A percentile compares a stretch with the other conserved stretches of the same genome.
These are phyloP conservation scores for Magnaporthiopsis poae DNA, from an alignment of 2,329 filamentous ascomycete species.

Conservation along the genomic window DNA sequence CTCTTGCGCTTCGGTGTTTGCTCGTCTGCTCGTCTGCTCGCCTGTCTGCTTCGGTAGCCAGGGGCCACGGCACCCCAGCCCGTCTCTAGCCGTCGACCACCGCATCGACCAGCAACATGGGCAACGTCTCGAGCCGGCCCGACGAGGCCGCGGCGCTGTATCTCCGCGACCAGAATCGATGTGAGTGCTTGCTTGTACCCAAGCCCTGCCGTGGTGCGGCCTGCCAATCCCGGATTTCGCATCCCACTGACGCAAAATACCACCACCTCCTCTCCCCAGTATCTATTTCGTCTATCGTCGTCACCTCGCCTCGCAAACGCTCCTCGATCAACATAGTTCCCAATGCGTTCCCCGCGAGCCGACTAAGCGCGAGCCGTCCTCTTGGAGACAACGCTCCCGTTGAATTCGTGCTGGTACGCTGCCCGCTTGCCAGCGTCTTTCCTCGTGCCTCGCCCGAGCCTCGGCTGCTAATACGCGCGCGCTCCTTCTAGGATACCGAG, in stretches of 20 bases:
- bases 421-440: conserved; percentile 7
- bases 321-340: conserved; percentile 68
- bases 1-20: background rate
- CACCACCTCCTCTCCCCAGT: conserved; percentile 45
- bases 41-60: background rate
- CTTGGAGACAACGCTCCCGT: conserved; percentile 64
- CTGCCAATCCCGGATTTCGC: conserved; percentile 9
- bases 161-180: conserved; percentile 81
- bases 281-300: conserved; percentile 70
- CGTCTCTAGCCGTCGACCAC: background rate
- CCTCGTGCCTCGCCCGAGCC: background rate
- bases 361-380: conserved; percentile 63
- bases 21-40: background rate
- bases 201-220: conserved; percentile 6
- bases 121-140: conserved; percentile 78
- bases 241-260: background rate
- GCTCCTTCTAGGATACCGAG: conserved; percentile 62
- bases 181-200: conserved; percentile 45
- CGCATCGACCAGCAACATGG: conserved; percentile 53
- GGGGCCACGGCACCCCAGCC: background rate
- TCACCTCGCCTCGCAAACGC: conserved; percentile 71
- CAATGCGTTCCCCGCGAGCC: conserved; percentile 77
- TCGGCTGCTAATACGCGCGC: conserved; percentile 1
- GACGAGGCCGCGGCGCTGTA: conserved; percentile 75
- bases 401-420: conserved; percentile 79